Conservation (phyloP, 345 rosid species). For the Sapria himalayana region DNA sequence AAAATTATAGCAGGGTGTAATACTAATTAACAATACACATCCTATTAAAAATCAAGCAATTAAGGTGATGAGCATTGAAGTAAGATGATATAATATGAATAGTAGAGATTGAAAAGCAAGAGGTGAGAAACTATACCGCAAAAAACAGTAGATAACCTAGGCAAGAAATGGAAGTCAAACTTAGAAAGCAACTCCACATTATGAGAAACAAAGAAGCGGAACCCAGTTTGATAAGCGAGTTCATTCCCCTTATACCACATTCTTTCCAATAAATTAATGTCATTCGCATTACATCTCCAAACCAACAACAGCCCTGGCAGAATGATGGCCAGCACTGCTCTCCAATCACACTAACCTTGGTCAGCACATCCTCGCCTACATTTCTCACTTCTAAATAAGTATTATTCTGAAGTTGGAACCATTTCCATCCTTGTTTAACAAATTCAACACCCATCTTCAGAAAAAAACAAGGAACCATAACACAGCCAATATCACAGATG, state of each 20-base stretch:
- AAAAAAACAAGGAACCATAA: too few species aligned
- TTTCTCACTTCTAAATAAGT: constrained; percentile 21
- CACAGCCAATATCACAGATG: too few species aligned
- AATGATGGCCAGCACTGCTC: constrained; percentile 87
- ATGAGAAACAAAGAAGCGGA: constrained; percentile 74
- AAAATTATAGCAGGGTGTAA: too few species aligned
- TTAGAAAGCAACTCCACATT: constrained; percentile 97
- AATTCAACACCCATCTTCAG: constrained; percentile 82
- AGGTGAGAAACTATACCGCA: constrained; percentile 41
- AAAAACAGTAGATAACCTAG: constrained; percentile 58
- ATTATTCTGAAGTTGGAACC: constrained; percentile 63
- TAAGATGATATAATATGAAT: not conserved
- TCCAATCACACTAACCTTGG: constrained; percentile 28
- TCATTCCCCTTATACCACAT: constrained; percentile 43
- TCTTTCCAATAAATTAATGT: constrained; percentile 56
- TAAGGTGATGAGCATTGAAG: too few species aligned
- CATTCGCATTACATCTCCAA: constrained; percentile 18
- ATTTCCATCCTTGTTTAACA: constrained; percentile 70
- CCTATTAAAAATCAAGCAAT: not conserved
- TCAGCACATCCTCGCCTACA: constrained; percentile 21
- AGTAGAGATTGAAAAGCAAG: not conserved
- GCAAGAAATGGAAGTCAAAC: constrained; percentile 79
- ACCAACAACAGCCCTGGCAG: constrained; percentile 38
- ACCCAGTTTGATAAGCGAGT: constrained; percentile 44
- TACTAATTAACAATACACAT: too few species aligned